Evolutionary conservation across 257 asterid species (phyloP).

Genomic region (Osmanthus fragrans): DNA sequence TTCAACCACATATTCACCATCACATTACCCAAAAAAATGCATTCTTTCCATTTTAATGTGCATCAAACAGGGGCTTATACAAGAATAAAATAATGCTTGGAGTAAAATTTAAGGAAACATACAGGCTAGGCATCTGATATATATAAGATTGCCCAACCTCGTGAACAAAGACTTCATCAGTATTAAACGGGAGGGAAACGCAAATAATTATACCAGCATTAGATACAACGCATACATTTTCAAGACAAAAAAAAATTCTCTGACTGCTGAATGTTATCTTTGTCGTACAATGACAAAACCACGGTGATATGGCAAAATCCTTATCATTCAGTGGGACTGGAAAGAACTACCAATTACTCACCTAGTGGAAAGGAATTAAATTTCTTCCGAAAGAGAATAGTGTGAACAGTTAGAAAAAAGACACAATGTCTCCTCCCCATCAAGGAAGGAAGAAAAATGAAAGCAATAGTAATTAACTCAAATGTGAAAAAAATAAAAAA

Average conservation of each 20-base stretch:
- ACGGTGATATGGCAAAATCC: background rate
- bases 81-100: background rate
- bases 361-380: conserved; percentile 2
- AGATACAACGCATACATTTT: conserved; percentile 4
- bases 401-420: conserved; percentile 7
- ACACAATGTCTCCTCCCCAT: conserved; percentile 1
- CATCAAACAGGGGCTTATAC: background rate
- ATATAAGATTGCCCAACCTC: conserved; percentile 3
- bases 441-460: background rate
- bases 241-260: background rate
- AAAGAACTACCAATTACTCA: conserved; percentile 7
- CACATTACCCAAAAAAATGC: no score
- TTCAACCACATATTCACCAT: no score
- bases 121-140: background rate
- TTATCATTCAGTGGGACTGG: background rate
- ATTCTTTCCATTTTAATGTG: no score
- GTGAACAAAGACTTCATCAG: conserved; percentile 5
- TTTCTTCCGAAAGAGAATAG: background rate
- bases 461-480: background rate
- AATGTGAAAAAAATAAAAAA: background rate
- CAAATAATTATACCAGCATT: background rate
- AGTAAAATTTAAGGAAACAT: conserved; percentile 15
- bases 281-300: background rate
- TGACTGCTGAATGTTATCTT: background rate
- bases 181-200: conserved; percentile 11